These are phyloP conservation scores for Cryptosporidium sp. DNA, from an alignment of 169 alveolate genomes.

Conservation along the genomic window DNA sequence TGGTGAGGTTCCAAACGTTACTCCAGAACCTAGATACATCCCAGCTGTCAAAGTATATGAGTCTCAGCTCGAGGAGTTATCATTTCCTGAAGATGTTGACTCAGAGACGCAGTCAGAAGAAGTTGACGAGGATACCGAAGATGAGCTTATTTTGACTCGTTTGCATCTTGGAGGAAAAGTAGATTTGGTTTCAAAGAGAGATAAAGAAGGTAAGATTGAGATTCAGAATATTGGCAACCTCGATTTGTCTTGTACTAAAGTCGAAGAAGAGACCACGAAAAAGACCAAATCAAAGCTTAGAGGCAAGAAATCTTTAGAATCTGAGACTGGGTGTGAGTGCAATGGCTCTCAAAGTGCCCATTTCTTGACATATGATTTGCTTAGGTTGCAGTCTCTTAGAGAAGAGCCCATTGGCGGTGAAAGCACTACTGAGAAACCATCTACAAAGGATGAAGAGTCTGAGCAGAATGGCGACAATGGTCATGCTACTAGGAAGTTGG, in stretches of 20 bases:
- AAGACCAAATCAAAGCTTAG: background rate
- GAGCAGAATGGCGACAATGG: background rate
- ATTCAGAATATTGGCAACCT: background rate
- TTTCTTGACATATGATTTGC: background rate
- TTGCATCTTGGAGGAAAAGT: slow-evolving; percentile 23
- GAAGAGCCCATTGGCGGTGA: background rate
- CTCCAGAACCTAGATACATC: slow-evolving; percentile 30
- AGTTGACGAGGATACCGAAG: slow-evolving; percentile 1
- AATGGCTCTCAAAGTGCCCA: background rate
- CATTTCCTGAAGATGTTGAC: slow-evolving; percentile 8
- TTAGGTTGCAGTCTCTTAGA: background rate
- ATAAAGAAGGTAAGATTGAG: background rate
- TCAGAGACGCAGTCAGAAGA: slow-evolving; percentile 14
- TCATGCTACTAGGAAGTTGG: background rate
- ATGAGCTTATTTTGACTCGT: slow-evolving; percentile 9
- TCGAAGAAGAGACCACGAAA: background rate
- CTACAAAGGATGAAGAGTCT: background rate
- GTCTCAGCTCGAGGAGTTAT: slow-evolving; percentile 17
- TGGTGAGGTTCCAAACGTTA: slow-evolving; percentile 30
- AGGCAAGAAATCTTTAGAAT: background rate
- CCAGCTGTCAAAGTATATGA: slow-evolving; percentile 33
- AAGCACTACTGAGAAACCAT: background rate
- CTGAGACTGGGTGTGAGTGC: background rate
- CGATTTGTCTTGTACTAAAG: slow-evolving; percentile 1
- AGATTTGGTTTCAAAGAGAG: slow-evolving; percentile 12